A percentile compares a stretch with the other conserved stretches of the same genome.
Evolutionary conservation across 768 basidiomycete species (phyloP).

Genomic region (Rhizopogon vinicolor): DNA sequence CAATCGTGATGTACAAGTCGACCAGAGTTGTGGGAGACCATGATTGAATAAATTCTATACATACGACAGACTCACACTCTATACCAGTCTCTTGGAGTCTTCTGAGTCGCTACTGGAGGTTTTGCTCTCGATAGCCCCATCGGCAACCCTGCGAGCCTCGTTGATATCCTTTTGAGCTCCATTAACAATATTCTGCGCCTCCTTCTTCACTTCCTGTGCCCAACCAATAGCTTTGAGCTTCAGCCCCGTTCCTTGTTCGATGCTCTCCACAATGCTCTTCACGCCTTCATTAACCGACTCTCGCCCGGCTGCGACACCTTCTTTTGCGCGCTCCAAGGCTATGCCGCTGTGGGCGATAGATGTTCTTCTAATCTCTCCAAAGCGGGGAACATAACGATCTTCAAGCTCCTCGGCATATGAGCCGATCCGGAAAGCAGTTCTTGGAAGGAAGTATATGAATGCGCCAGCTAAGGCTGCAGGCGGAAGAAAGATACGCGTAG

Average conservation of each 20-base stretch:
- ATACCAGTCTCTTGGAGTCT: not conserved
- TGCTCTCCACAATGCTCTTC: conserved; percentile 40
- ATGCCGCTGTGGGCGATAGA: conserved; percentile 57
- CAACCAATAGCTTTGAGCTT: conserved; percentile 61
- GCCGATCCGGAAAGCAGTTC: conserved; percentile 67
- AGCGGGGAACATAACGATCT: conserved; percentile 58
- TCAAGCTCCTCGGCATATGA: conserved; percentile 67
- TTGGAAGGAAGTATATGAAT: conserved; percentile 81
- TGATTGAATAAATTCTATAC: not conserved
- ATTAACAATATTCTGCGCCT: conserved; percentile 15
- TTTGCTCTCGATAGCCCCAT: not conserved
- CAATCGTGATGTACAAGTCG: too few species aligned
- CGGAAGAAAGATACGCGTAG: conserved; percentile 69
- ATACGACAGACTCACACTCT: not conserved
- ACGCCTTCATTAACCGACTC: conserved; percentile 41
- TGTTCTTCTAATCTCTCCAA: conserved; percentile 65
- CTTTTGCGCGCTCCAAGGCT: conserved; percentile 53
- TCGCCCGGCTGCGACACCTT: conserved; percentile 43
- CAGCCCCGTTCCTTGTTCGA: conserved; percentile 71
- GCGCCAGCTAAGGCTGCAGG: conserved; percentile 68
- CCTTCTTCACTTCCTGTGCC: conserved; percentile 22
- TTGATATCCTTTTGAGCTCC: conserved; percentile 24
- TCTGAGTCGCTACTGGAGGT: not conserved
- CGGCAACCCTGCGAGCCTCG: not conserved
- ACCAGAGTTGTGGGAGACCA: not conserved